Percentiles rank a stretch among this genome's conserved stretches.
Conservation (phyloP, 164 flowering plant genomes). For the Magnolia sinica region DNA sequence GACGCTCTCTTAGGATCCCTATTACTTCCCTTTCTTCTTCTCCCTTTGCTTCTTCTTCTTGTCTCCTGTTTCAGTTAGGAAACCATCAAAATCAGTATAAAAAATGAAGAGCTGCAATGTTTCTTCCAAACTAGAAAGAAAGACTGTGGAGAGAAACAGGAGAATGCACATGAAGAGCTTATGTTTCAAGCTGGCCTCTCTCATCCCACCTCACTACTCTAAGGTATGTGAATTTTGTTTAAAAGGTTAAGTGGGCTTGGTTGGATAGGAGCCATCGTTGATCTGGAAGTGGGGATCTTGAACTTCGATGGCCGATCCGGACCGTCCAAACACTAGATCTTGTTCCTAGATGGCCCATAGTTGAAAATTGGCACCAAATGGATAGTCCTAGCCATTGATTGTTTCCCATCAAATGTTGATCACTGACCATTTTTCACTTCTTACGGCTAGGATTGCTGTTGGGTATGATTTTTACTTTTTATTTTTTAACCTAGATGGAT, state of each 20-base stretch:
- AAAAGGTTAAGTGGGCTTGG: background rate
- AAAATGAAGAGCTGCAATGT: constrained; percentile 14
- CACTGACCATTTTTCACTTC: too few relatives aligned
- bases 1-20: background rate
- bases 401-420: too few relatives aligned
- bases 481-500: background rate
- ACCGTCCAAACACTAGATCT: background rate
- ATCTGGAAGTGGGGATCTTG: background rate
- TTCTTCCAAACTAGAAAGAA: constrained; percentile 32
- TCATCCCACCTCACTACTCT: constrained; percentile 35
- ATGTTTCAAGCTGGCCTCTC: constrained; percentile 40
- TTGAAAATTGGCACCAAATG: too few relatives aligned
- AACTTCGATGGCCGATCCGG: background rate
- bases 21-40: background rate
- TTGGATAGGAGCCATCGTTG: background rate
- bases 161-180: constrained; percentile 46
- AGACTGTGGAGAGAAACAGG: constrained; percentile 44
- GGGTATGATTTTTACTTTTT: background rate
- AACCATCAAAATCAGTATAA: background rate
- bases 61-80: background rate
- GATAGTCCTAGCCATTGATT: too few relatives aligned
- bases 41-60: background rate
- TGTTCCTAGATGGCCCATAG: too few relatives aligned
- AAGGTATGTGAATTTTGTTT: constrained; percentile 19
- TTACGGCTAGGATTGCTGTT: background rate